Evolutionary conservation across 345 rosid genomes (phyloP).

Genomic region (Populus deltoides): DNA sequence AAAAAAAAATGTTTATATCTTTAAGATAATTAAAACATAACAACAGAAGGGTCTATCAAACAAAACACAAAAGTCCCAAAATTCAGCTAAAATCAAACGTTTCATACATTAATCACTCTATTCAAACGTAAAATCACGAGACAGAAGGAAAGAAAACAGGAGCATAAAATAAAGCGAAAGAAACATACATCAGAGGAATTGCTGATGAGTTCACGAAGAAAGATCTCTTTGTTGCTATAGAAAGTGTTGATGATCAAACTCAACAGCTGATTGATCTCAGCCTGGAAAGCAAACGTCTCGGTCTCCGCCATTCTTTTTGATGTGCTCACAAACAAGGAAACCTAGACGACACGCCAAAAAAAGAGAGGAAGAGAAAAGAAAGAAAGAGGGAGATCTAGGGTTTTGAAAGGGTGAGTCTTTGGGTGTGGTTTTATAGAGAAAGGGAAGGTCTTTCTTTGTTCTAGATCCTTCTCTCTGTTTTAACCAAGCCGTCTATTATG

Average conservation of each 20-base stretch:
- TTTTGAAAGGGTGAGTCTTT: not conserved
- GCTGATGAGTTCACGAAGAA: conserved; percentile 8
- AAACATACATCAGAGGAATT: conserved; percentile 2
- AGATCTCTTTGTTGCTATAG: conserved; percentile 14
- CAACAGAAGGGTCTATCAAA: not conserved
- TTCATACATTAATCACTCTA: not conserved
- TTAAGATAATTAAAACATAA: not conserved
- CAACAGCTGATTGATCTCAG: conserved; percentile 5
- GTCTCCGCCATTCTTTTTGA: not conserved
- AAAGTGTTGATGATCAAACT: conserved; percentile 1
- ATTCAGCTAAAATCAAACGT: not conserved
- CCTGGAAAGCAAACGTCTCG: conserved; percentile 10
- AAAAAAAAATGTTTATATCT: not conserved
- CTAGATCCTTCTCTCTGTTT: not conserved
- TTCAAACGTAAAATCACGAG: not conserved
- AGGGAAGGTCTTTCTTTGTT: not conserved
- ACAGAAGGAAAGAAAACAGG: not conserved
- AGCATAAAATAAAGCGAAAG: not conserved
- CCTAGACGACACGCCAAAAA: not conserved
- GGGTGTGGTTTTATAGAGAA: not conserved
- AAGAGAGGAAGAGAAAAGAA: not conserved
- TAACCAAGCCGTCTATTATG: not conserved
- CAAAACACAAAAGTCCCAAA: not conserved
- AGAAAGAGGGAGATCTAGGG: not conserved
- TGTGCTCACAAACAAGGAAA: not conserved